Conservation (phyloP, 163 green algal genomes). For the Volvox carteri region DNA sequence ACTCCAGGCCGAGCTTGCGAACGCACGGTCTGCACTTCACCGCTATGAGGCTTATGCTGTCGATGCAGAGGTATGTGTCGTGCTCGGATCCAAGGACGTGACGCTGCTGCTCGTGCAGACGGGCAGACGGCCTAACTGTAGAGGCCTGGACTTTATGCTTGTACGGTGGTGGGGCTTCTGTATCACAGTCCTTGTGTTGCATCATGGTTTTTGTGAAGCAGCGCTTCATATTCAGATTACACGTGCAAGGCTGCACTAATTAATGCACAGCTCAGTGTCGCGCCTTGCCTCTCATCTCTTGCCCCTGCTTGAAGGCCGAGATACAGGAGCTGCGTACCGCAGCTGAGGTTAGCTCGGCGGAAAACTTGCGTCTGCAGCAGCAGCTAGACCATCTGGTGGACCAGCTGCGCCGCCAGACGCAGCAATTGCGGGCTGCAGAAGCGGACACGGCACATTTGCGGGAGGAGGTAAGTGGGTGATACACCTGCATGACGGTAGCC, state of each 20-base stretch:
- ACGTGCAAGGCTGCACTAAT: no score
- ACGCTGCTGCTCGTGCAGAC: no score
- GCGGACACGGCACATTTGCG: background rate
- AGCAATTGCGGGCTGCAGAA: constrained; percentile 11
- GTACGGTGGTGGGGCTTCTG: no score
- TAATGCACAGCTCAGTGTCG: no score
- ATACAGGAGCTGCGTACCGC: constrained; percentile 10
- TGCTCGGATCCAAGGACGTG: no score
- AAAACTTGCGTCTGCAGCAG: constrained; percentile 25
- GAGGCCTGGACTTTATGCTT: no score
- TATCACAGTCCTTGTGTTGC: no score
- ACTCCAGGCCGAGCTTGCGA: constrained; percentile 31
- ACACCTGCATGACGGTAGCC: no score
- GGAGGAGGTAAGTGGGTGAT: constrained; percentile 32
- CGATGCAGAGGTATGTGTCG: constrained; percentile 13
- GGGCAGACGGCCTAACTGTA: no score
- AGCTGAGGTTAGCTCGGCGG: background rate
- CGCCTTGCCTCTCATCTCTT: no score
- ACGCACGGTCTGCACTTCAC: background rate
- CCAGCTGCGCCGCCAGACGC: constrained; percentile 29
- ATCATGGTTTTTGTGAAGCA: no score
- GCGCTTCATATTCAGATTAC: no score
- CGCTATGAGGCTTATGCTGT: background rate
- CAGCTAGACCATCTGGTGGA: constrained; percentile 33
- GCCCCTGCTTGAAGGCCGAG: background rate